These are phyloP conservation scores for Pseudoscleropodium purum DNA, from an alignment of 225 moss, liverwort and hornwort species.

Conservation along the genomic window DNA sequence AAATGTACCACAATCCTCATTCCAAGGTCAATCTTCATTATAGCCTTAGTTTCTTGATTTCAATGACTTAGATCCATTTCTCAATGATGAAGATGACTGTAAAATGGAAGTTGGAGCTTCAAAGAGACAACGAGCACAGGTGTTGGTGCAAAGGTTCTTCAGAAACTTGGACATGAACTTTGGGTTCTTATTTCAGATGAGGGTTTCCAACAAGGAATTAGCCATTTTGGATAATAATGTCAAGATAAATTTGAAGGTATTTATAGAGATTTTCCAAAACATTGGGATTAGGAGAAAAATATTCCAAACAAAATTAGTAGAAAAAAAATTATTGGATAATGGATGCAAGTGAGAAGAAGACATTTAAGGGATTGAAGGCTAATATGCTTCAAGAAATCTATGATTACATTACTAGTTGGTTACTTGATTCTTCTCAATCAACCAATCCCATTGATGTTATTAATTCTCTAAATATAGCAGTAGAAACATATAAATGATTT, in stretches of 20 bases:
- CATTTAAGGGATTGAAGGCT: background rate
- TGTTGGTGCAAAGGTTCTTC: background rate
- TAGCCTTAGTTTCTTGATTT: background rate
- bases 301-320: background rate
- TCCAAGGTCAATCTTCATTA: background rate
- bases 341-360: background rate
- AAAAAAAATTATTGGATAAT: background rate
- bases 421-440: background rate
- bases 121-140: fast-evolving
- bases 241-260: background rate
- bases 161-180: background rate
- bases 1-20: background rate
- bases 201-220: background rate
- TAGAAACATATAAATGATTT: too few relatives aligned
- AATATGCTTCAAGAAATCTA: background rate
- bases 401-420: background rate
- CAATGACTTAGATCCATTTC: background rate
- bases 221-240: fast-evolving
- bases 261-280: background rate
- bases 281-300: background rate
- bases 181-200: background rate
- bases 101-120: background rate
- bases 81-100: background rate
- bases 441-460: background rate
- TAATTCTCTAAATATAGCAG: fast-evolving